Evolutionary conservation across 225 moss, liverwort and hornwort genomes (phyloP).

Genomic region (Anthoceros angustus): DNA sequence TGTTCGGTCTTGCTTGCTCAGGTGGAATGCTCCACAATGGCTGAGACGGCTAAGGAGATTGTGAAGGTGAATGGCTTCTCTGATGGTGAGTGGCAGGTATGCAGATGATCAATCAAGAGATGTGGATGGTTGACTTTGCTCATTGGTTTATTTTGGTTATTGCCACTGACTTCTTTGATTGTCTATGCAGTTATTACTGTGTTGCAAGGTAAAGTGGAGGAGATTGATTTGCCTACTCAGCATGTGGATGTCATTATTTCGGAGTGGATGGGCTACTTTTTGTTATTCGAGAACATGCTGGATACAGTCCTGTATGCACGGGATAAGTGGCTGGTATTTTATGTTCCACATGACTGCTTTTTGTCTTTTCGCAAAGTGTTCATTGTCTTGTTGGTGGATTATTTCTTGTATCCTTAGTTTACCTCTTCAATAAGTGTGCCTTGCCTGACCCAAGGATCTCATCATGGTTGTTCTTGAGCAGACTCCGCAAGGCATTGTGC

Average conservation of each 20-base stretch:
- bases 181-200: slow-evolving; percentile 65
- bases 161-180: slow-evolving; percentile 4
- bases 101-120: slow-evolving; percentile 6
- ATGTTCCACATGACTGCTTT: neutral
- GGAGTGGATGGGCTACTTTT: slow-evolving; percentile 99
- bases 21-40: slow-evolving; percentile 99
- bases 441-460: neutral
- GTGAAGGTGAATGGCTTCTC: slow-evolving; percentile 84
- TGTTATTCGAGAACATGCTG: slow-evolving; percentile 95
- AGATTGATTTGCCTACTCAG: slow-evolving; percentile 54
- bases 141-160: neutral
- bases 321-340: slow-evolving; percentile 79
- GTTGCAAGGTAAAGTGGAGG: slow-evolving; percentile 92
- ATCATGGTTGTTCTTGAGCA: slow-evolving; percentile 14
- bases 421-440: too few relatives aligned
- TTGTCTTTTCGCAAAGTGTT: neutral
- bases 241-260: slow-evolving; percentile 92
- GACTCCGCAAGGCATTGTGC: slow-evolving; percentile 74
- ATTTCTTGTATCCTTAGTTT: neutral
- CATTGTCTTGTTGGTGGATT: neutral
- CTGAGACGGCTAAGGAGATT: slow-evolving; percentile 82
- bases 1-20: slow-evolving; percentile 33
- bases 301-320: slow-evolving; percentile 89
- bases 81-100: slow-evolving; percentile 79
- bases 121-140: slow-evolving; percentile 3